Base-by-base conservation (phyloP, 768 basidiomycete species). In the Ramaria sp. region DNA sequence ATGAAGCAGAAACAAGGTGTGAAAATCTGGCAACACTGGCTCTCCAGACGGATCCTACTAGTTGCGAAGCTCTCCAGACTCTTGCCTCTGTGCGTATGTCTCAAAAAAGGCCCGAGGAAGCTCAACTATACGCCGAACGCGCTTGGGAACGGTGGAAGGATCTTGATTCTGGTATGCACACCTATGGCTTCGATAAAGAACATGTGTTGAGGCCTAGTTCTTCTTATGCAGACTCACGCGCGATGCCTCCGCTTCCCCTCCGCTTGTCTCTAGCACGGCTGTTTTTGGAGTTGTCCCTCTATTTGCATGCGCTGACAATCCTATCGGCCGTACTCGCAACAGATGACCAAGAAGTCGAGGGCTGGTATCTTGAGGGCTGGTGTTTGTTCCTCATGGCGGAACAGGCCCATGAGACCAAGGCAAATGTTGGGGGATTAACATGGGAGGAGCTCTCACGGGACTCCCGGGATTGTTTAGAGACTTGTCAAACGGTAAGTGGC, bases 361-460 rank as follows among this genome's bases (percentile, higher is more conserved):
- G 85, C 1, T 94, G 92, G 84, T 95, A 95, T 66, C 79, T 95
- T 30, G 91, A 94, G 69, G 92, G 91, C 53, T 96, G 91, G 91
- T 86, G 88, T 61, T 91, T 89, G 75, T 91, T 83, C 72, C 72
- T 94, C 47, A 83, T 88, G 80, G 79, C 82, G 0, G 85, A 88
- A 67, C 79, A 84, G 59, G 81, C 80, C 7, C 76, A 80, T 59
- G 82, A 85, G 62, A 77, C 70, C 12, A 75, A 75, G 19, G 76
- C 69, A 38, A 65, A 62, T 17, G 59, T 74, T 4, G 74, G 69
- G 38, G 73, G 63, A 11, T 59, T 72, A 60, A 78, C 78, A 3
- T 88, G 85, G 81, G 76, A 86, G 65, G 90, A 93, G 60, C 80
- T 92, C 46, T 86, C 81, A 6, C 79, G 77, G 55, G 89, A 93